Conservation (phyloP, 768 basidiomycete genomes). For the Hirschioporus abietinus region DNA sequence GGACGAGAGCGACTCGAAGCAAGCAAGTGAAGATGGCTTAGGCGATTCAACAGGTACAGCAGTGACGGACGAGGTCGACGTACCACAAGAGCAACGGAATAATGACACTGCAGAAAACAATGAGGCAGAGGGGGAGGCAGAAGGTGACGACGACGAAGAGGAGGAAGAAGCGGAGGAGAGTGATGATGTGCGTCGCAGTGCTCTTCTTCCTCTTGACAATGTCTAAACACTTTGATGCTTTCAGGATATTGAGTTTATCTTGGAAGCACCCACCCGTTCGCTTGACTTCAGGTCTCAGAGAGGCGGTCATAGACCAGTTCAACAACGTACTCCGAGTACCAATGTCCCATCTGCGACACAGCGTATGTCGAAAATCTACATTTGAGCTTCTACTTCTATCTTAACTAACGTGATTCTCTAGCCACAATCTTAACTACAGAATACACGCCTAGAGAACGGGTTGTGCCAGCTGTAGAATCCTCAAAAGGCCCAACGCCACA, state of each 20-base stretch:
- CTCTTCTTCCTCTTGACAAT: constrained; percentile 6
- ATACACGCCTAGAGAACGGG: constrained; percentile 70
- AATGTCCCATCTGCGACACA: constrained; percentile 18
- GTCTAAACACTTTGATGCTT: constrained; percentile 6
- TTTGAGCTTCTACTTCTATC: constrained; percentile 4
- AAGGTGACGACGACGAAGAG: constrained; percentile 33
- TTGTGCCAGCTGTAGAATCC: constrained; percentile 34
- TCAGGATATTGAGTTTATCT: constrained; percentile 87
- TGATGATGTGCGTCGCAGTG: constrained; percentile 35
- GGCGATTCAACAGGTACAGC: constrained; percentile 21
- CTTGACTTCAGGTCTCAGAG: constrained; percentile 61
- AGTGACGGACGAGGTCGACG: constrained; percentile 6
- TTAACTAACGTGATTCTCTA: constrained; percentile 17
- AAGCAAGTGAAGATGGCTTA: constrained; percentile 33
- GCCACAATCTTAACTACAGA: constrained; percentile 71
- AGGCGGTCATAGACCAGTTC: constrained; percentile 25
- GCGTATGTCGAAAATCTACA: constrained; percentile 19
- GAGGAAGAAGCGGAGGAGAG: constrained; percentile 41
- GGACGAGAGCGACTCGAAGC: constrained; percentile 44
- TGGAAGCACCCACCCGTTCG: constrained; percentile 70
- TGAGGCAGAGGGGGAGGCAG: constrained; percentile 17
- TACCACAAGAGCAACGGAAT: neutral
- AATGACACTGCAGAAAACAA: constrained; percentile 11
- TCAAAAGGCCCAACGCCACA: constrained; percentile 12
- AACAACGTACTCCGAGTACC: constrained; percentile 25